These are phyloP conservation scores for Clonostachys rhizophaga DNA, from an alignment of 2,329 filamentous ascomycete genomes.

Conservation along the genomic window DNA sequence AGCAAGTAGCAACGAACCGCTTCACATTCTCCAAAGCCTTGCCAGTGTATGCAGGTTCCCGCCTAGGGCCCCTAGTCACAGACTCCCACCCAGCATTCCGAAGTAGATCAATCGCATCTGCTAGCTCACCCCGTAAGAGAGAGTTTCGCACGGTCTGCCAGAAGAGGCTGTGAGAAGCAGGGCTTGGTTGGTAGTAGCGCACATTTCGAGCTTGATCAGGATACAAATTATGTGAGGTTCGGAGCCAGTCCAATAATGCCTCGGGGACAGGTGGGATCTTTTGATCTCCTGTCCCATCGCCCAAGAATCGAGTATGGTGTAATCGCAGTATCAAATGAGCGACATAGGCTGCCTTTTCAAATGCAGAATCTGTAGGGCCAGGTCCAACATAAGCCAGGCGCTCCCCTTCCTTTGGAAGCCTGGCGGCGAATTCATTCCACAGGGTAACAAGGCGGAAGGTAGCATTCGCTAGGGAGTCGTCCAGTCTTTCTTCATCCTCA, in stretches of 20 bases:
- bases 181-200: constrained; percentile 60
- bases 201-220: constrained; percentile 63
- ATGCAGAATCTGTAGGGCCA: constrained; percentile 53
- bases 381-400: constrained; percentile 61
- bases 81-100: constrained; percentile 73
- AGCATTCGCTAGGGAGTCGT: constrained; percentile 49
- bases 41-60: constrained; percentile 66
- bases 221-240: constrained; percentile 66
- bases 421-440: constrained; percentile 46
- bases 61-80: constrained; percentile 63
- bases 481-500: constrained; percentile 51
- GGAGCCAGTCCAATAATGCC: constrained; percentile 77
- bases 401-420: constrained; percentile 32
- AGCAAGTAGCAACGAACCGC: constrained; percentile 63
- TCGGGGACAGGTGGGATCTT: constrained; percentile 61
- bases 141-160: constrained; percentile 80
- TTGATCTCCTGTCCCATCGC: constrained; percentile 23
- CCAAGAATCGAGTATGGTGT: constrained; percentile 56
- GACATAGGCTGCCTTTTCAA: constrained; percentile 76
- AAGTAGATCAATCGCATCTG: constrained; percentile 62
- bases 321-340: constrained; percentile 73
- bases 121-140: constrained; percentile 70
- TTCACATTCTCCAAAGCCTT: constrained; percentile 75
- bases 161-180: constrained; percentile 71
- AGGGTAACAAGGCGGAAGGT: constrained; percentile 46